These are phyloP conservation scores for Xylariaceae sp. DNA, from an alignment of 2,329 filamentous ascomycete genomes.

Conservation along the genomic window DNA sequence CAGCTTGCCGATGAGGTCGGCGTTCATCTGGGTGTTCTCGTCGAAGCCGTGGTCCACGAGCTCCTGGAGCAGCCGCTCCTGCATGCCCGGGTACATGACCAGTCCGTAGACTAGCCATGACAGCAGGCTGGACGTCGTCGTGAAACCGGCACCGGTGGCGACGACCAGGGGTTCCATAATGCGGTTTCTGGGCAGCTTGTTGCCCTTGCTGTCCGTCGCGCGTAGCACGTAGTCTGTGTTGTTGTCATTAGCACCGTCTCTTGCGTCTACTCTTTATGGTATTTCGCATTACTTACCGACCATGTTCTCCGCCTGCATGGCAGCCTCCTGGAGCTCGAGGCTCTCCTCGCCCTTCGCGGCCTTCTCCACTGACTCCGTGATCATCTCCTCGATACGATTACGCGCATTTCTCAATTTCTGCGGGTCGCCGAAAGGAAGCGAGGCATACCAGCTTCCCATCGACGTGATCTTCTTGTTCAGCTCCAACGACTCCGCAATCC, in stretches of 20 bases:
- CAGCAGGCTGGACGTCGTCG: conserved; percentile 53
- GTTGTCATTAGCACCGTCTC: not conserved
- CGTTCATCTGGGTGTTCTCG: conserved; percentile 39
- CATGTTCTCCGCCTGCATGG: conserved; percentile 41
- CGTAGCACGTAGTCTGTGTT: conserved; percentile 48
- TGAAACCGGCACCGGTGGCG: conserved; percentile 55
- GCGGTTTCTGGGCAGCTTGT: conserved; percentile 45
- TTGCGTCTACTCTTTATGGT: not conserved
- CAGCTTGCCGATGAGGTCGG: conserved; percentile 44
- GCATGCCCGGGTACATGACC: conserved; percentile 49
- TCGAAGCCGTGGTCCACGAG: conserved; percentile 45
- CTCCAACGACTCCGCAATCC: conserved; percentile 45
- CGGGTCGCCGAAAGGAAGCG: conserved; percentile 55
- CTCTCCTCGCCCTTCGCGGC: conserved; percentile 35
- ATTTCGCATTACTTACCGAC: conserved; percentile 19
- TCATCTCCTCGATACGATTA: conserved; percentile 29
- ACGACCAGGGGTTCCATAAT: conserved; percentile 41
- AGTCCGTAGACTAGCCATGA: conserved; percentile 55
- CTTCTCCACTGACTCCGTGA: conserved; percentile 34
- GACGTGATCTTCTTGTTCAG: conserved; percentile 57
- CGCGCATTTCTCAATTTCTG: conserved; percentile 34
- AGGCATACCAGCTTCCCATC: conserved; percentile 51
- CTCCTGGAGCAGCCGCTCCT: conserved; percentile 55
- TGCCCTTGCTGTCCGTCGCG: conserved; percentile 49
- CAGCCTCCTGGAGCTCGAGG: conserved; percentile 43